A percentile compares a stretch with the other conserved stretches of the same genome.
These are phyloP conservation scores for Aureobasidium sp. DNA, from an alignment of 2,329 filamentous ascomycete species.

Conservation along the genomic window DNA sequence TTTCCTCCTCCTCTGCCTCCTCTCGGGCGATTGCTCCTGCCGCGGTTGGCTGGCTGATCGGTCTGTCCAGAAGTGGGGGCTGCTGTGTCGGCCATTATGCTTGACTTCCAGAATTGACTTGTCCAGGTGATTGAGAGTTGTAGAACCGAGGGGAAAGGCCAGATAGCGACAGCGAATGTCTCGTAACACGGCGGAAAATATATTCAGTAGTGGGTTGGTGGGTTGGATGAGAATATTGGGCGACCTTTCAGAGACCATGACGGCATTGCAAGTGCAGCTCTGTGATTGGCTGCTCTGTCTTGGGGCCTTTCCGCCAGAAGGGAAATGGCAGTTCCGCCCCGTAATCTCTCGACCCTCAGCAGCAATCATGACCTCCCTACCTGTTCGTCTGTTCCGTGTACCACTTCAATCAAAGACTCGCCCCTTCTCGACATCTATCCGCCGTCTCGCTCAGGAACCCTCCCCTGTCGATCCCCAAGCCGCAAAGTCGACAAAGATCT, in stretches of 20 bases:
- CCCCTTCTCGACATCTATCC: conserved; percentile 6
- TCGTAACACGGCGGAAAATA: background rate
- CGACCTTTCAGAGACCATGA: background rate
- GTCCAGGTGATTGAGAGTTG: background rate
- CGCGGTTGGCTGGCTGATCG: conserved; percentile 18
- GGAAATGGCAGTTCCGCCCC: conserved; percentile 8
- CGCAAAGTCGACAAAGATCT: conserved; percentile 18
- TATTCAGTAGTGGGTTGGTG: background rate
- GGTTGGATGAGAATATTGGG: background rate
- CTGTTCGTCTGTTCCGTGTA: background rate
- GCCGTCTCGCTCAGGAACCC: conserved; percentile 8
- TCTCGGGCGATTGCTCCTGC: conserved; percentile 37
- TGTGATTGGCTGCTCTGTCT: conserved; percentile 8
- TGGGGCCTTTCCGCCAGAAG: background rate
- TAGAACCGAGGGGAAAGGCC: background rate
- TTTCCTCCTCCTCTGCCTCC: conserved; percentile 39
- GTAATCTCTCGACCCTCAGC: conserved; percentile 9
- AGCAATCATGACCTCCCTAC: conserved; percentile 18
- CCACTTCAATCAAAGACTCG: background rate
- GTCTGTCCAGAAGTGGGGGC: conserved; percentile 4
- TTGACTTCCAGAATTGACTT: background rate
- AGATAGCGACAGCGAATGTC: background rate
- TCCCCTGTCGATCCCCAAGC: conserved; percentile 15
- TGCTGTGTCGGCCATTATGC: conserved; percentile 21
- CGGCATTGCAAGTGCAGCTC: conserved; percentile 9